Base-by-base conservation (phyloP, 495 filamentous ascomycete species). In the Astrocystis sublimbata region DNA sequence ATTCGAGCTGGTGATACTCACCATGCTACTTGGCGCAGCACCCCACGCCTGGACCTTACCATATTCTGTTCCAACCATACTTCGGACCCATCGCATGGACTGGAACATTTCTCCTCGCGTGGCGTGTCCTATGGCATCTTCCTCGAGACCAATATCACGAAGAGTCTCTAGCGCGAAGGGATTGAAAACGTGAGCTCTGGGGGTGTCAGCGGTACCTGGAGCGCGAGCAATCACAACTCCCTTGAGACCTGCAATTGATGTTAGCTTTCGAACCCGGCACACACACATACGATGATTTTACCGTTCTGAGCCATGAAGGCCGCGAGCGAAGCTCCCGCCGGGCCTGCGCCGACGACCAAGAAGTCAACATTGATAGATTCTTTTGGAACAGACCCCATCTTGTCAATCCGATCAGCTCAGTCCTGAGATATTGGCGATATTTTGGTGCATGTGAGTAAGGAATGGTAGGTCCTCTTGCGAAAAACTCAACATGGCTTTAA, bases 61-160 rank as follows among this genome's bases (percentile, higher is more conserved):
- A 64, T 76, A 85, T 63, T 85, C 83, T 54, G 81, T 80, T 6
- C 83, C 83, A 15, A 78, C 72, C 81, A 85, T 83, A 47, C 73
- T 78, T 40, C 75, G 75, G 58, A 74, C 79, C 82, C 81, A 86
- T 52, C 82, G 71, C 2, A 79, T 81, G 50, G 83, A 78, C 61
- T 75, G 66, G 74, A 85, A 81, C 45, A 70, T 67, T 19, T 75
- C 67, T 1, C 76, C 71, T 17, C 67, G 66, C 10, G 75, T 75
- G 13, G 78, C 76, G 26, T 76, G 61, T 23, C 69, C 64, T 2
- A 71, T 46, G 40, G 74, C 72, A 56, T 79, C 79, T n/a, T 75
- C 59, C 17, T 84, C 81, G 0, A 85, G 71, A 4, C 83, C 82
- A 51, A 86, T 81, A 58, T 86, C 83, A 19, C 83, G 79, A 7